A percentile compares a stretch with the other conserved stretches of the same genome.
phyloP scores from a whole-genome alignment of 1,139 yeast genomes.

The Citeromyces hawaiiensis region DNA sequence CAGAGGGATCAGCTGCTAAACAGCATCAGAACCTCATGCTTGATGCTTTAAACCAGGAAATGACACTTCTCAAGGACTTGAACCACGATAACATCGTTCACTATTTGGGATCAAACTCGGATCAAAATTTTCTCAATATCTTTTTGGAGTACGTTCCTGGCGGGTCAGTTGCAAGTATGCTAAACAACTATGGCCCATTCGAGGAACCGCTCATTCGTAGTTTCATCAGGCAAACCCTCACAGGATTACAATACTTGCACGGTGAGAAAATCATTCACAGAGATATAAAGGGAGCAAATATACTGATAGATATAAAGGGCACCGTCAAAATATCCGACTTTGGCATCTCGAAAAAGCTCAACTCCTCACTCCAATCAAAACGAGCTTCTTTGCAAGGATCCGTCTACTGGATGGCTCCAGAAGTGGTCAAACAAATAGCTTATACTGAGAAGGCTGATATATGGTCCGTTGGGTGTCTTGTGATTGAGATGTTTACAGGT shows the following conservation, averaged over 20 bases:
- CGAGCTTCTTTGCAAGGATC: conserved; percentile 99
- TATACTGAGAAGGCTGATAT: conserved; percentile 96
- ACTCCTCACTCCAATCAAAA: conserved; percentile 69
- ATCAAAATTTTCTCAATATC: conserved; percentile 80
- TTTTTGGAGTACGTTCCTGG: conserved; percentile 99
- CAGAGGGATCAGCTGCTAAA: too few relatives aligned
- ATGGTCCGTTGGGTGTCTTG: conserved; percentile 97
- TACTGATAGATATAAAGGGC: conserved; percentile 69
- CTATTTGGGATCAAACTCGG: conserved; percentile 72
- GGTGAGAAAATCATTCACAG: conserved; percentile 92
- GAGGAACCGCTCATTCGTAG: conserved; percentile 97
- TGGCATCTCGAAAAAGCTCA: conserved; percentile 93
- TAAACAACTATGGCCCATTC: conserved; percentile 90
- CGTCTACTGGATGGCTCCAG: conserved; percentile 99
- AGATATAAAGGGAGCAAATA: conserved; percentile 92
- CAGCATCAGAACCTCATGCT: too few relatives aligned
- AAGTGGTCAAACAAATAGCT: conserved; percentile 85
- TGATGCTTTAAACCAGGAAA: too few relatives aligned
- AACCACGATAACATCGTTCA: conserved; percentile 88
- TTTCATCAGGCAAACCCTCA: conserved; percentile 81
- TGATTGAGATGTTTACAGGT: conserved; percentile 54
- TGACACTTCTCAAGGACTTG: too few relatives aligned
- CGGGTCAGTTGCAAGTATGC: conserved; percentile 90
- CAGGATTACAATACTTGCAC: conserved; percentile 79
- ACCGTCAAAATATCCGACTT: conserved; percentile 83